Conservation (phyloP, 441 rosid species). For the Corymbia calophylla region DNA sequence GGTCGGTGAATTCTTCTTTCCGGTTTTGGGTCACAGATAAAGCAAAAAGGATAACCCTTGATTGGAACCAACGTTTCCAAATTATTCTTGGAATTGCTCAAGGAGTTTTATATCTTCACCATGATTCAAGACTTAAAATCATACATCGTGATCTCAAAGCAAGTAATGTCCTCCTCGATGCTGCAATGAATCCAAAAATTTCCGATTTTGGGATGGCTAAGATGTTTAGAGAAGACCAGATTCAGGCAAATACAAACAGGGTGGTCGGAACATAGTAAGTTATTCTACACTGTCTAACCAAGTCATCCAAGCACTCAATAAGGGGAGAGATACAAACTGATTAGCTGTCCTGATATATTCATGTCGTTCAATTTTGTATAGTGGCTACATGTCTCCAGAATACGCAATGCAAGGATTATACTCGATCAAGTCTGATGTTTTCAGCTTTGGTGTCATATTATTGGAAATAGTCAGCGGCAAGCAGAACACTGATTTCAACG, state of each 20-base stretch:
- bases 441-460: background rate
- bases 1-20: background rate
- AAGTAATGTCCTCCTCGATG: background rate
- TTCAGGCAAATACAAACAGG: background rate
- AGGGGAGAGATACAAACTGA: background rate
- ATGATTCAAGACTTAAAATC: background rate
- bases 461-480: background rate
- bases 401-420: background rate
- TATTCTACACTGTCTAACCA: background rate
- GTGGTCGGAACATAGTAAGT: background rate
- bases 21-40: background rate
- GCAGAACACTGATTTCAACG: background rate
- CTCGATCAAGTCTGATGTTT: background rate
- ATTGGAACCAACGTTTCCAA: background rate
- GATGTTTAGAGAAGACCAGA: background rate
- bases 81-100: background rate
- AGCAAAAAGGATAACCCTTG: background rate
- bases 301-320: background rate
- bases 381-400: background rate
- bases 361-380: accelerated
- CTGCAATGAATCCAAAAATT: background rate
- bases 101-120: background rate
- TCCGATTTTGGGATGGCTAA: background rate
- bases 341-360: background rate
- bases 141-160: background rate